A percentile compares a stretch with the other conserved stretches of the same genome.
Conservation (phyloP, 352 stramenopile species). For the Phytophthora europaea region DNA sequence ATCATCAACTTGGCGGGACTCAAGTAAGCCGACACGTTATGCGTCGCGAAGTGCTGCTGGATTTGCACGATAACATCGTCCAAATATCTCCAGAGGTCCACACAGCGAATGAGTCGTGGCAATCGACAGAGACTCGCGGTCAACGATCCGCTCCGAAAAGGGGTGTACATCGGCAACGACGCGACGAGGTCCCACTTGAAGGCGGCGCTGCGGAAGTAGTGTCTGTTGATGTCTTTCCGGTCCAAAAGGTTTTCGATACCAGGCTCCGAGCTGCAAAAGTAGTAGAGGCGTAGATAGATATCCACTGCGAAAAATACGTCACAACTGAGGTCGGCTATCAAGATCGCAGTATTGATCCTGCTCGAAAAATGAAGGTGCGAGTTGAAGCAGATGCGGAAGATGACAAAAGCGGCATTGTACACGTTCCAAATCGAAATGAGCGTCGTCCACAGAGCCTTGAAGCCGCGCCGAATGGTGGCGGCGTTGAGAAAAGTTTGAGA, state of each 20-base stretch:
- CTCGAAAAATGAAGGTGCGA: constrained; percentile 26
- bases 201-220: constrained; percentile 47
- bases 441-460: constrained; percentile 47
- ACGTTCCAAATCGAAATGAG: constrained; percentile 64
- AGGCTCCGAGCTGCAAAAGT: constrained; percentile 64
- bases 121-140: constrained; percentile 55
- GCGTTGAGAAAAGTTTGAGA: constrained; percentile 4
- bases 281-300: constrained; percentile 74
- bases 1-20: constrained; percentile 67
- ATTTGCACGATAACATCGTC: constrained; percentile 61
- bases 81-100: constrained; percentile 46
- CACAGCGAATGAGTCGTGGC: constrained; percentile 54
- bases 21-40: constrained; percentile 69
- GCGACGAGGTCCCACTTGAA: constrained; percentile 59
- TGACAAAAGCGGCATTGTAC: constrained; percentile 73
- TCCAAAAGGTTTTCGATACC: constrained; percentile 55
- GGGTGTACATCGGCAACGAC: constrained; percentile 65
- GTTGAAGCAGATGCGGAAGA: constrained; percentile 76
- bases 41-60: constrained; percentile 39
- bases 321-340: constrained; percentile 39
- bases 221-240: constrained; percentile 41
- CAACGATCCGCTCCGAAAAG: constrained; percentile 45
- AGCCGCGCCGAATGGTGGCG: background rate
- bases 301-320: constrained; percentile 58
- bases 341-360: constrained; percentile 26